These are phyloP conservation scores for Bruguiera sexangula DNA, from an alignment of 345 rosid genomes.

Conservation along the genomic window DNA sequence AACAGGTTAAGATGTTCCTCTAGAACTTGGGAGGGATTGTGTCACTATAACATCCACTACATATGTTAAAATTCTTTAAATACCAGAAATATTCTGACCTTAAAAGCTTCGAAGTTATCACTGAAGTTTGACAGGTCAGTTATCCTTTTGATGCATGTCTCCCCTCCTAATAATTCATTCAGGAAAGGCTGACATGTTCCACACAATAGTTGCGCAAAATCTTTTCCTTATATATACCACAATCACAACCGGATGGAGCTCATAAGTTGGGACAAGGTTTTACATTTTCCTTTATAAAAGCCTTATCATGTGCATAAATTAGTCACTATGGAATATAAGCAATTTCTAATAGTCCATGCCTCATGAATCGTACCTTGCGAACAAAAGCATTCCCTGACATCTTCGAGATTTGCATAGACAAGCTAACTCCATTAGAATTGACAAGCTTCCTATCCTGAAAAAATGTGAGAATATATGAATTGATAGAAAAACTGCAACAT, in stretches of 20 bases:
- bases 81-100: background rate
- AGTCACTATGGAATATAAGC: background rate
- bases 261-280: background rate
- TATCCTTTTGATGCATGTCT: background rate
- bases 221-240: background rate
- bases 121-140: background rate
- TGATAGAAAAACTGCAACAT: background rate
- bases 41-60: background rate
- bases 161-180: background rate
- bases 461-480: background rate
- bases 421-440: slow-evolving; percentile 28
- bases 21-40: background rate
- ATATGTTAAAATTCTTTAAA: background rate
- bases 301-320: background rate
- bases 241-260: background rate
- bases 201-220: no score
- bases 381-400: slow-evolving; percentile 56
- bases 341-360: slow-evolving; percentile 2
- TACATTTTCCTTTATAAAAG: background rate
- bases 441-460: slow-evolving; percentile 45
- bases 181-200: no score
- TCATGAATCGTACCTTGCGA: slow-evolving; percentile 49
- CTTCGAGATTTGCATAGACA: slow-evolving; percentile 43
- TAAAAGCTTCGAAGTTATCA: background rate
- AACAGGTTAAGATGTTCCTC: background rate